Evolutionary conservation across 768 basidiomycete genomes (phyloP), one percentile per base, ranked within the genome.

Genomic region (Mycena amicta): DNA sequence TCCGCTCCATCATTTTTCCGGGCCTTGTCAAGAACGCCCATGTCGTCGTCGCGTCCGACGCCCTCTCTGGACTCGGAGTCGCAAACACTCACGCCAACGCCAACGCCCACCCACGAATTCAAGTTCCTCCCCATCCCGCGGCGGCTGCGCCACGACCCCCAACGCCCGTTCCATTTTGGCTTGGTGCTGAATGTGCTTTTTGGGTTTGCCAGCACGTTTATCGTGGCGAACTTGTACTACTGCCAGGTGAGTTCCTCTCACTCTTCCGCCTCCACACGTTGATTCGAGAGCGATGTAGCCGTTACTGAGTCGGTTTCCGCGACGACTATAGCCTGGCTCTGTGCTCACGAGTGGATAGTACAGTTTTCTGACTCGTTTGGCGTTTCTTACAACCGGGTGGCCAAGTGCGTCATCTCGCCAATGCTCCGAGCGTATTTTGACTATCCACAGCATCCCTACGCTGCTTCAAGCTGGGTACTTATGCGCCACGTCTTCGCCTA

Each of bases 161-260:
- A 75, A 4, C 77, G 72, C 18, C 82, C 83, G 0, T 80, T 80
- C 33, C 72, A 80, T 55, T 86, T 87, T 61, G 81, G 82, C 3
- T 50, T 83, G 11, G 30, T 79, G 43, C 67, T 86, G 31, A 89
- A 88, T 59, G 64, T 77, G 12, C 75, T 82, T 0, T 90, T 91
- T 66, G 89, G 86, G 18, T 75, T 85, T 59, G 83, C 80, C 25
- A 82, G 84, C 61, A 89, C 86, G 28, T 82, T 85, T 65, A 77
- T 75, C 41, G 85, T 85, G 15, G 81, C 85, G n/a, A 93, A 93
- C 66, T 68, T 93, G 47, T 93, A 93, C 67, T 94, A 93, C 63
- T 89, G 87, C 60, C 90, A 92, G 52, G 62, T 60, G 52, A 13
- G 50, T 20, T 4, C 28, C 5, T n/a, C n/a, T n/a, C n/a, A n/a